phyloP scores from a whole-genome alignment of 2,329 filamentous ascomycete genomes.

The Cladophialophora carrionii region DNA sequence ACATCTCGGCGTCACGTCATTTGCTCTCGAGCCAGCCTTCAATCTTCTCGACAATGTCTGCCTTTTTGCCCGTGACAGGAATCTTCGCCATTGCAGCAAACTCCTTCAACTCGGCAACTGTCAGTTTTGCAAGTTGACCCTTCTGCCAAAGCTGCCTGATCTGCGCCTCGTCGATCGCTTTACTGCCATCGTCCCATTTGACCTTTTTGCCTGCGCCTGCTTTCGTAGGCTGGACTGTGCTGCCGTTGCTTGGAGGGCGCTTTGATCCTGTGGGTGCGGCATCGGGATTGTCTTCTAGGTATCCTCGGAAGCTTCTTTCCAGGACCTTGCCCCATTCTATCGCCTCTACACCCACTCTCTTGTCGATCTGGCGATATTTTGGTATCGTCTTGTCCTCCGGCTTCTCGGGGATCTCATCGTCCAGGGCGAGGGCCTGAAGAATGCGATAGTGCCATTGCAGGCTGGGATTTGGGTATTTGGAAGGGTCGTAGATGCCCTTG shows the following conservation, averaged over 20 bases:
- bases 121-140: conserved; percentile 52
- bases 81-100: conserved; percentile 52
- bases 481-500: conserved; percentile 79
- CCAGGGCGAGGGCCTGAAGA: conserved; percentile 84
- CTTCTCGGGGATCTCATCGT: conserved; percentile 81
- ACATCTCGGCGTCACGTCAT: conserved; percentile 31
- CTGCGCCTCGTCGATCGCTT: conserved; percentile 42
- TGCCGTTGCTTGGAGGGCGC: conserved; percentile 41
- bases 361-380: conserved; percentile 84
- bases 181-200: conserved; percentile 46
- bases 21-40: conserved; percentile 55
- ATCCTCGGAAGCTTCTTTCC: conserved; percentile 59
- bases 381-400: conserved; percentile 80
- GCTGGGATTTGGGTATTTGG: conserved; percentile 86
- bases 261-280: conserved; percentile 54
- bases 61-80: conserved; percentile 53
- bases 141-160: conserved; percentile 49
- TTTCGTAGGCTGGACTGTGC: conserved; percentile 25
- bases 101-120: conserved; percentile 52
- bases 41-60: conserved; percentile 55
- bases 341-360: conserved; percentile 78
- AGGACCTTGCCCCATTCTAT: conserved; percentile 74
- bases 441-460: conserved; percentile 98
- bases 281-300: conserved; percentile 47
- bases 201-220: conserved; percentile 51